Evolutionary conservation across 176 grass and related monocot species (phyloP), one percentile per base, ranked within the genome.

Genomic region (Rhynchospora pubera): DNA sequence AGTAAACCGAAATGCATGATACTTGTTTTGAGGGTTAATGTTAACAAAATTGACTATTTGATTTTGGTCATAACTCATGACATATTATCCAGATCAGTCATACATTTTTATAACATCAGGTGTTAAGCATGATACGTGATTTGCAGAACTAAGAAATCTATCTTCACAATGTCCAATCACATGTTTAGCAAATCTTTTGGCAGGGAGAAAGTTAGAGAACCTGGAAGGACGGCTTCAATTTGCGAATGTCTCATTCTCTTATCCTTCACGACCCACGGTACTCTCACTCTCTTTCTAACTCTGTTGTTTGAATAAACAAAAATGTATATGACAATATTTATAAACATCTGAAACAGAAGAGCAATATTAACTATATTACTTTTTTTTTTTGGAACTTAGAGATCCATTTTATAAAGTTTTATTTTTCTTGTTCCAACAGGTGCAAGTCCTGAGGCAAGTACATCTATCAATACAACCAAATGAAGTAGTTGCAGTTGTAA

Each of bases 401-500:
- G 23, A 47, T 43, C 77, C 39, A 46, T 80, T 62, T 87, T 79
- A 39, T 39, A 78, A 85, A 73, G 15, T 56, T 60, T 58, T 44
- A 63, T 81, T 7, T 52, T 86, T 7, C 18, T 11, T 86, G 62
- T 84, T 59, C 74, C 14, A 69, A 75, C 85, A 99, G 96, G 92
- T 87, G 60, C 78, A 92, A 51, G 85, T 99, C 85, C 67, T 99
- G 87, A 85, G 52, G 81, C 68, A 79, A 63, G 60, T 98, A 74
- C 85, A 89, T 89, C 73, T 98, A 67, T 85, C 87, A 8, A 65
- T 98, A 32, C 83, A 88, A 81, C 90, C 92, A 82, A 93, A 86
- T 69, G 96, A 99, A 99, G 87, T 95, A 78, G 91, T 95, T 84
- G 96, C 96, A 58, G 85, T 99, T 87, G 96, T 99, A 95, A 90